phyloP scores from a whole-genome alignment of 352 stramenopile genomes.

The Phytophthora ohioensis region DNA sequence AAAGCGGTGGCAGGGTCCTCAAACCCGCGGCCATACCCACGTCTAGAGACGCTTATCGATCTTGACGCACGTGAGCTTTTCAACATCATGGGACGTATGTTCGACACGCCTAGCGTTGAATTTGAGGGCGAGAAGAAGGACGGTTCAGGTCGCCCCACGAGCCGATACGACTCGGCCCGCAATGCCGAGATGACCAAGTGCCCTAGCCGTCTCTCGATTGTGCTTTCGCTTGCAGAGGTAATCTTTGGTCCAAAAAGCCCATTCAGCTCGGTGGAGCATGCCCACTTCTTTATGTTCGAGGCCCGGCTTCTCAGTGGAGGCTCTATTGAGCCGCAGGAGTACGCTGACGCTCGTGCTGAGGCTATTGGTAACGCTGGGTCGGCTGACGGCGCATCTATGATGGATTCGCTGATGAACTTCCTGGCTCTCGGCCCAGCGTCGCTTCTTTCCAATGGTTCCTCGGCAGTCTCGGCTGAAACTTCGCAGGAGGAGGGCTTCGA shows the following conservation, averaged over 20 bases:
- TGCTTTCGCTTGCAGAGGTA: slow-evolving; percentile 83
- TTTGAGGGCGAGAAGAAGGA: slow-evolving; percentile 89
- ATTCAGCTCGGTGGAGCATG: slow-evolving; percentile 87
- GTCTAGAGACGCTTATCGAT: slow-evolving; percentile 82
- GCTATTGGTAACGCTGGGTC: slow-evolving; percentile 58
- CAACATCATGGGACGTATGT: slow-evolving; percentile 81
- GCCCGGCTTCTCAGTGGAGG: slow-evolving; percentile 84
- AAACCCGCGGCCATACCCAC: slow-evolving; percentile 67
- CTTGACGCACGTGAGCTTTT: slow-evolving; percentile 85
- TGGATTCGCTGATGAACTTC: slow-evolving; percentile 92
- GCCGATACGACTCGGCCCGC: slow-evolving; percentile 79
- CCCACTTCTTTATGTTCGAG: slow-evolving; percentile 93
- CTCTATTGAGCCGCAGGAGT: slow-evolving; percentile 85
- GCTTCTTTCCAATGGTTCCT: slow-evolving; percentile 53
- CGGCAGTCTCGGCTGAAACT: slow-evolving; percentile 52
- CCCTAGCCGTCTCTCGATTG: slow-evolving; percentile 84
- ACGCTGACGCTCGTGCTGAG: slow-evolving; percentile 72
- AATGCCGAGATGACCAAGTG: slow-evolving; percentile 81
- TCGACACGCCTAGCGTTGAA: slow-evolving; percentile 85
- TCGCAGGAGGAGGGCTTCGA: slow-evolving; percentile 88
- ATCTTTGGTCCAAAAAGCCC: slow-evolving; percentile 70
- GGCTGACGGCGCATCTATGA: slow-evolving; percentile 70
- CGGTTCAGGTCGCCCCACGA: slow-evolving; percentile 59
- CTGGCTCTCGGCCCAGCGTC: slow-evolving; percentile 79
- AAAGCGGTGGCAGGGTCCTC: slow-evolving; percentile 52